Percentiles rank a stretch among this genome's conserved stretches.
Conservation (phyloP, 345 rosid species). For the Alliaria petiolata region DNA sequence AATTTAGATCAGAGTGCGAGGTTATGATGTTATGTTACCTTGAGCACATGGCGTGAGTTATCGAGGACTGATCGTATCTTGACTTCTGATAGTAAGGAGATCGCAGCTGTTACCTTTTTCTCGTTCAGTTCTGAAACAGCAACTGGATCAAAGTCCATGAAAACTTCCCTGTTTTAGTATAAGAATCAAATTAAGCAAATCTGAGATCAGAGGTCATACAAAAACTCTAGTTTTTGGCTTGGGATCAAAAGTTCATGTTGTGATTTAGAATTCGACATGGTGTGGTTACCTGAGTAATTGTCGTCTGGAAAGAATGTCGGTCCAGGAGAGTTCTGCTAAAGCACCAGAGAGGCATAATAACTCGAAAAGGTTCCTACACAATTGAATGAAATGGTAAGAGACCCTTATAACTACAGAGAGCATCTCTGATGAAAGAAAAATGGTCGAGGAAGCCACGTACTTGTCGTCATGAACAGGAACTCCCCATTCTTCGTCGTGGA, state of each 20-base stretch:
- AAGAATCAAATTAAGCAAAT: not conserved
- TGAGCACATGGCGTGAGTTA: conserved; percentile 71
- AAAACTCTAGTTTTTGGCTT: not conserved
- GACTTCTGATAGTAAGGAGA: conserved; percentile 61
- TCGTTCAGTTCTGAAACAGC: conserved; percentile 61
- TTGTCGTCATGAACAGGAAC: conserved; percentile 73
- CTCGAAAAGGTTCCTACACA: conserved; percentile 75
- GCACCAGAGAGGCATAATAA: conserved; percentile 80
- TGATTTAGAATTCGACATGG: not conserved
- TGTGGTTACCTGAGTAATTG: conserved; percentile 57
- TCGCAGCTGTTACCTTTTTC: conserved; percentile 53
- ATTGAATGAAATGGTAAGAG: conserved; percentile 13
- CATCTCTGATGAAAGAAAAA: not conserved
- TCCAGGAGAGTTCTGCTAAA: conserved; percentile 82
- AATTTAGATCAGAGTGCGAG: not conserved
- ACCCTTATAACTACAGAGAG: not conserved
- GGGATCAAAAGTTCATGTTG: not conserved
- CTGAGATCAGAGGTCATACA: not conserved
- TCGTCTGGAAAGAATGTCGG: conserved; percentile 69
- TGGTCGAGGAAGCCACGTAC: conserved; percentile 38
- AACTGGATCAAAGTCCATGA: conserved; percentile 67
- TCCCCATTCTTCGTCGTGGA: conserved; percentile 98
- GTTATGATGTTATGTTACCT: conserved; percentile 37
- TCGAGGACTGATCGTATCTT: conserved; percentile 71
- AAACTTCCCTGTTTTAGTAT: conserved; percentile 55